These are phyloP conservation scores for Cryptococcus deneoformans DNA, from an alignment of 1,284 basidiomycete genomes.

Conservation along the genomic window DNA sequence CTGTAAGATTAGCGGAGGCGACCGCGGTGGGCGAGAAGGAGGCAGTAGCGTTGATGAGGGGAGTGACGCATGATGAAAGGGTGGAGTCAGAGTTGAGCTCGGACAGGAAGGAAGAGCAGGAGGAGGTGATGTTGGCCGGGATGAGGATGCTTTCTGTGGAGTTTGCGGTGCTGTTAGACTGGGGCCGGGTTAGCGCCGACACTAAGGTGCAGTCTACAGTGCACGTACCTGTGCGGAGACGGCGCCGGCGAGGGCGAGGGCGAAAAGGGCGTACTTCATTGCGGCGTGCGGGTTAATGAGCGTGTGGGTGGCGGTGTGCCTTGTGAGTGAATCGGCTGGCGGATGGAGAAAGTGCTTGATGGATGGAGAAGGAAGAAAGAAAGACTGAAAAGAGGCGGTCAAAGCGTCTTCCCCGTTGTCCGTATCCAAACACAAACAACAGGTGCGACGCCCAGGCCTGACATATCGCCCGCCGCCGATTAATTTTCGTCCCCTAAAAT, in stretches of 20 bases:
- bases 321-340: too few relatives aligned
- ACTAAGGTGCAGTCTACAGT: not conserved
- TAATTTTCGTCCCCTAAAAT: not conserved
- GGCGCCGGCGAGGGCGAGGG: constrained; percentile 8
- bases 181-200: not conserved
- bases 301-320: not conserved
- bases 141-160: constrained; percentile 36
- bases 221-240: constrained; percentile 10
- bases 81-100: constrained; percentile 61
- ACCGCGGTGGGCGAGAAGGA: constrained; percentile 58
- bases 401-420: not conserved
- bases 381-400: not conserved
- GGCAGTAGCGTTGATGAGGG: constrained; percentile 63
- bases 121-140: constrained; percentile 58
- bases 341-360: not conserved
- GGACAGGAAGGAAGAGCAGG: constrained; percentile 62
- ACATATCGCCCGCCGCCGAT: not conserved
- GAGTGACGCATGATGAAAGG: constrained; percentile 61
- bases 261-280: constrained; percentile 15
- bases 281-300: not conserved
- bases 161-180: constrained; percentile 4
- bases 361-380: not conserved
- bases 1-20: constrained; percentile 55
- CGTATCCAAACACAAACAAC: not conserved
- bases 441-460: not conserved